phyloP scores from a whole-genome alignment of 2,329 filamentous ascomycete genomes.

The Colletotrichum costaricense region DNA sequence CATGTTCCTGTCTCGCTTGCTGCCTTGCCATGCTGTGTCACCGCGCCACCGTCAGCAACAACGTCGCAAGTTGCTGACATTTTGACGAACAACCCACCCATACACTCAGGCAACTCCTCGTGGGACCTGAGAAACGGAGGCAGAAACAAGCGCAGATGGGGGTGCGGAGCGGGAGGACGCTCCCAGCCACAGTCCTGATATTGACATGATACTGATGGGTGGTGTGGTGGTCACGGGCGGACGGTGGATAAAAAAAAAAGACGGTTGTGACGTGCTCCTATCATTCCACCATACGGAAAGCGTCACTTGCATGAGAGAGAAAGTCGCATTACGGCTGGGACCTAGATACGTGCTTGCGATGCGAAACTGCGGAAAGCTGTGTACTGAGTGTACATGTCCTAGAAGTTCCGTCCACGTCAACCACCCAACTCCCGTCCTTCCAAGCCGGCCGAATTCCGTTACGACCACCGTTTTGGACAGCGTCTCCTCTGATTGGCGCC shows the following conservation, averaged over 20 bases:
- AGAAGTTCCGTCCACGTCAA: constrained; percentile 2
- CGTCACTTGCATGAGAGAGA: no score
- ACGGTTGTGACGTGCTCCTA: no score
- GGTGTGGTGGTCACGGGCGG: neutral
- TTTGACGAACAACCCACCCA: neutral
- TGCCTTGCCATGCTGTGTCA: constrained; percentile 20
- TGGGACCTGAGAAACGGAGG: no score
- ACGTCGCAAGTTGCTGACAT: constrained; percentile 10
- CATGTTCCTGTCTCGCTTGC: neutral
- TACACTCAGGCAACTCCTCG: no score
- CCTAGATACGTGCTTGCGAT: neutral
- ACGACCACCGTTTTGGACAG: neutral
- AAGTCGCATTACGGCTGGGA: neutral
- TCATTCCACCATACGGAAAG: no score
- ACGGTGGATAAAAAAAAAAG: neutral
- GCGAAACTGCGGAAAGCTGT: neutral
- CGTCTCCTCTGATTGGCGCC: neutral
- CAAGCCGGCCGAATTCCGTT: neutral
- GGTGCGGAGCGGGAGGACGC: constrained; percentile 26
- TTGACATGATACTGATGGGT: neutral
- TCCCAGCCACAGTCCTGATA: neutral
- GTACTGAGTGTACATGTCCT: constrained; percentile 13
- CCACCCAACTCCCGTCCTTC: neutral
- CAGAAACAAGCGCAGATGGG: neutral
- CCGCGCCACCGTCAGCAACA: constrained; percentile 21